Conservation (phyloP, 306 rosid species). For the Urtica urens region DNA sequence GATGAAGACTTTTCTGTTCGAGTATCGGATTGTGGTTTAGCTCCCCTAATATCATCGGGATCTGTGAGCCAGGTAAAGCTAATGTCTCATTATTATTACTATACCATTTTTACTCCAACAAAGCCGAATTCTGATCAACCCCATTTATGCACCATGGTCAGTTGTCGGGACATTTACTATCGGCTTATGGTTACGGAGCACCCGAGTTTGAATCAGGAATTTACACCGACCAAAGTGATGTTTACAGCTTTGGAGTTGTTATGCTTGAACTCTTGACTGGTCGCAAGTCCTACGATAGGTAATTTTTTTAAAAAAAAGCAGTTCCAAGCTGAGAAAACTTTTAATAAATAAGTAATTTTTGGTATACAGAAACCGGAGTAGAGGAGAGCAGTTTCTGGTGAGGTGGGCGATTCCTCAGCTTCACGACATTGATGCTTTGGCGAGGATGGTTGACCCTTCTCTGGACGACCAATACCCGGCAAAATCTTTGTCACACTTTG, state of each 20-base stretch:
- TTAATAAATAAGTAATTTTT: too few species aligned
- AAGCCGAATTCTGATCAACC: constrained; percentile 9
- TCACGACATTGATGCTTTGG: constrained; percentile 90
- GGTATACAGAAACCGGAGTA: constrained; percentile 36
- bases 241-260: constrained; percentile 90
- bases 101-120: too few species aligned
- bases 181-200: constrained; percentile 87
- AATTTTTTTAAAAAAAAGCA: too few species aligned
- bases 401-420: constrained; percentile 95
- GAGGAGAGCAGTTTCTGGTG: constrained; percentile 78
- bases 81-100: neutral
- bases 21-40: constrained; percentile 91
- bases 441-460: constrained; percentile 92
- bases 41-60: constrained; percentile 84
- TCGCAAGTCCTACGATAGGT: constrained; percentile 84
- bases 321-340: too few species aligned
- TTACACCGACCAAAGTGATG: constrained; percentile 73
- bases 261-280: constrained; percentile 94
- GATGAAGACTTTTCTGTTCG: constrained; percentile 66
- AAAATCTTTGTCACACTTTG: constrained; percentile 80
- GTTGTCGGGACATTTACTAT: constrained; percentile 75
- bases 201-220: constrained; percentile 92
- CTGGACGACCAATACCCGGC: constrained; percentile 59
- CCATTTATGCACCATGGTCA: constrained; percentile 27
- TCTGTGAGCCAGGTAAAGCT: constrained; percentile 81